Conservation (phyloP, 176 grass and related monocot species). For the Triticum timopheevii region DNA sequence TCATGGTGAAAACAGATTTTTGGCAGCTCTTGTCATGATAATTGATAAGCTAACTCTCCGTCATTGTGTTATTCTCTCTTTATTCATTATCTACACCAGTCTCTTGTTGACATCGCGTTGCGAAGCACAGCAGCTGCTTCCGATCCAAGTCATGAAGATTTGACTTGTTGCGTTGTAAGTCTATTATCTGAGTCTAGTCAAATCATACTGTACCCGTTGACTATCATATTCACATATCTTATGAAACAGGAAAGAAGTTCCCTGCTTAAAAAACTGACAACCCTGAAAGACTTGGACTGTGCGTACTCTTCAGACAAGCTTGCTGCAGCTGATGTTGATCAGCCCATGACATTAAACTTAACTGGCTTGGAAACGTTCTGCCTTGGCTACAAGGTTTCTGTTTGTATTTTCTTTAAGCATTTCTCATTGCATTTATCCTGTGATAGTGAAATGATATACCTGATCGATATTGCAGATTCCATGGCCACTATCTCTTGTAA, state of each 20-base stretch:
- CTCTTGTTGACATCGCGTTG: constrained; percentile 91
- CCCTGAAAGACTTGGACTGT: constrained; percentile 80
- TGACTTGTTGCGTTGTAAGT: constrained; percentile 92
- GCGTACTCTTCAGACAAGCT: constrained; percentile 50
- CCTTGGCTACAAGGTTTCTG: constrained; percentile 84
- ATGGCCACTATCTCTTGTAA: constrained; percentile 96
- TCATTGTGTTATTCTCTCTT: constrained; percentile 37
- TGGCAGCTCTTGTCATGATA: constrained; percentile 4
- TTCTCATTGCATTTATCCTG: constrained; percentile 7
- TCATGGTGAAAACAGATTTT: neutral
- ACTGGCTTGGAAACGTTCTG: constrained; percentile 87
- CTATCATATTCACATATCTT: constrained; percentile 17
- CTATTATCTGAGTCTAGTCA: constrained; percentile 21
- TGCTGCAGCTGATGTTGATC: constrained; percentile 48
- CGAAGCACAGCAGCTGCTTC: constrained; percentile 86
- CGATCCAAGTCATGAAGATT: constrained; percentile 91
- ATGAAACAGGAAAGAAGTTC: constrained; percentile 81
- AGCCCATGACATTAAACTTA: constrained; percentile 59
- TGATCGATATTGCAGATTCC: constrained; percentile 68
- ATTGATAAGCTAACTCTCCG: constrained; percentile 2
- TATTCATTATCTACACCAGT: constrained; percentile 52
- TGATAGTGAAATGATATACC: constrained; percentile 13
- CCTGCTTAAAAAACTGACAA: constrained; percentile 74
- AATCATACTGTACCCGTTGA: constrained; percentile 24
- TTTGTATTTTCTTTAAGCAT: constrained; percentile 7